Evolutionary conservation across 2,329 filamentous ascomycete genomes (phyloP).

Genomic region (Bipolaris oryzae): DNA sequence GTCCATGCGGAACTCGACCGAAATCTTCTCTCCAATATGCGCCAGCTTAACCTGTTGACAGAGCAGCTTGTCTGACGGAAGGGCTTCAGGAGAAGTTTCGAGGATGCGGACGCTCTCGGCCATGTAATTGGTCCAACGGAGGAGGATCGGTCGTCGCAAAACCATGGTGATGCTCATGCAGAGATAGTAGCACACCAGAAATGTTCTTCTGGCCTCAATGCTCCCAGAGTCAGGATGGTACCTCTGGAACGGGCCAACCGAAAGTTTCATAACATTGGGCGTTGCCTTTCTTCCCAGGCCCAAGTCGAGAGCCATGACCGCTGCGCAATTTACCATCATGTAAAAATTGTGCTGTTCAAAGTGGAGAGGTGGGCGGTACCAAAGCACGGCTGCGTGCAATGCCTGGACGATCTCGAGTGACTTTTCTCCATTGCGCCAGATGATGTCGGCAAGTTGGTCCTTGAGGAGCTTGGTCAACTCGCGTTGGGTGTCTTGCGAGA

Average conservation of each 20-base stretch:
- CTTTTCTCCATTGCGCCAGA: slow-evolving; percentile 78
- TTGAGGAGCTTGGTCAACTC: slow-evolving; percentile 72
- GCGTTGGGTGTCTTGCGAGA: slow-evolving; percentile 63
- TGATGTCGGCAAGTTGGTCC: slow-evolving; percentile 73
- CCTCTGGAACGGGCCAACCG: slow-evolving; percentile 41
- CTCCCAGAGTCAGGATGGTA: slow-evolving; percentile 56
- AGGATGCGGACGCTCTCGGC: slow-evolving; percentile 66
- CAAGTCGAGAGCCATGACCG: slow-evolving; percentile 82
- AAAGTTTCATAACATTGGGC: slow-evolving; percentile 49
- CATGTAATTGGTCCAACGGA: slow-evolving; percentile 68
- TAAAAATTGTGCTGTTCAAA: slow-evolving; percentile 91
- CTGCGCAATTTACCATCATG: slow-evolving; percentile 80
- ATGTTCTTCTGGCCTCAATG: slow-evolving; percentile 63
- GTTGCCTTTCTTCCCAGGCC: slow-evolving; percentile 69
- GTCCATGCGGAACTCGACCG: slow-evolving; percentile 63
- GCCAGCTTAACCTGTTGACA: slow-evolving; percentile 65
- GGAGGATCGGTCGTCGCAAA: slow-evolving; percentile 62
- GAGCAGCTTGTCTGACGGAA: slow-evolving; percentile 62
- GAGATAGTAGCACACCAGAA: slow-evolving; percentile 66
- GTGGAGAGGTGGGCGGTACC: slow-evolving; percentile 83
- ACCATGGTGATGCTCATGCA: slow-evolving; percentile 64
- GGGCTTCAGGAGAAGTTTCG: slow-evolving; percentile 61
- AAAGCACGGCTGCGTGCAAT: slow-evolving; percentile 75
- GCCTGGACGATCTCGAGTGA: slow-evolving; percentile 83
- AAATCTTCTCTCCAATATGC: slow-evolving; percentile 64